Conservation (phyloP, 495 filamentous ascomycete species). For the Penicillium maclennaniae region DNA sequence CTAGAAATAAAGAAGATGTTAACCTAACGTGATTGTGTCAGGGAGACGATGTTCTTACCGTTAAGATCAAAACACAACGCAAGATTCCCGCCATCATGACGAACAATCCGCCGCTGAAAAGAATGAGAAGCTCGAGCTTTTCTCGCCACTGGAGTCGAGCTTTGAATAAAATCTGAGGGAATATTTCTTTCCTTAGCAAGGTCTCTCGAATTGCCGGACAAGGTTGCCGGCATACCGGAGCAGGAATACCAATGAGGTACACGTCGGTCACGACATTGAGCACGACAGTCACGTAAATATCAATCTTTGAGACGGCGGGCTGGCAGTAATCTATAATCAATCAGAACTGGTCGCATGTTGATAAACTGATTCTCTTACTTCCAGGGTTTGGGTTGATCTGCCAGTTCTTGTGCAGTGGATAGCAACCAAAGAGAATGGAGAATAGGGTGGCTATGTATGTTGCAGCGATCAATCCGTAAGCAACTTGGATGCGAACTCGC, state of each 20-base stretch:
- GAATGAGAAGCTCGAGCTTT: constrained; percentile 51
- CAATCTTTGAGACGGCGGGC: constrained; percentile 44
- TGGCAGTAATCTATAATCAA: constrained; percentile 36
- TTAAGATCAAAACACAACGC: constrained; percentile 54
- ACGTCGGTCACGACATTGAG: constrained; percentile 53
- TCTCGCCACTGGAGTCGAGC: constrained; percentile 47
- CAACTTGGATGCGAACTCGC: constrained; percentile 47
- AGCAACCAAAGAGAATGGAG: constrained; percentile 52
- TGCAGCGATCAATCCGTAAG: constrained; percentile 45
- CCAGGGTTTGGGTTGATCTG: constrained; percentile 57
- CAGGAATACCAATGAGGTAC: constrained; percentile 53
- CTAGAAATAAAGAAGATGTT: constrained; percentile 15
- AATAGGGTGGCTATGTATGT: constrained; percentile 54
- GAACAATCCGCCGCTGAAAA: constrained; percentile 58
- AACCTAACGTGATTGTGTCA: too few relatives aligned
- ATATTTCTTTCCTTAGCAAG: not conserved
- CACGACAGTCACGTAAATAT: constrained; percentile 46
- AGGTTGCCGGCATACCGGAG: constrained; percentile 34
- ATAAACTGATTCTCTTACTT: constrained; percentile 32
- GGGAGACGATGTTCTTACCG: constrained; percentile 28
- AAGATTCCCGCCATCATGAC: constrained; percentile 58
- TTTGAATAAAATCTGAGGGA: constrained; percentile 49
- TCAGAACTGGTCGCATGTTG: not conserved
- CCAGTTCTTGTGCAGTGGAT: constrained; percentile 52
- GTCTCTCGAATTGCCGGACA: not conserved